A percentile compares a stretch with the other conserved stretches of the same genome.
Evolutionary conservation across 192 early-diverging fungal species (phyloP).

Genomic region (Piromyces finnis): DNA sequence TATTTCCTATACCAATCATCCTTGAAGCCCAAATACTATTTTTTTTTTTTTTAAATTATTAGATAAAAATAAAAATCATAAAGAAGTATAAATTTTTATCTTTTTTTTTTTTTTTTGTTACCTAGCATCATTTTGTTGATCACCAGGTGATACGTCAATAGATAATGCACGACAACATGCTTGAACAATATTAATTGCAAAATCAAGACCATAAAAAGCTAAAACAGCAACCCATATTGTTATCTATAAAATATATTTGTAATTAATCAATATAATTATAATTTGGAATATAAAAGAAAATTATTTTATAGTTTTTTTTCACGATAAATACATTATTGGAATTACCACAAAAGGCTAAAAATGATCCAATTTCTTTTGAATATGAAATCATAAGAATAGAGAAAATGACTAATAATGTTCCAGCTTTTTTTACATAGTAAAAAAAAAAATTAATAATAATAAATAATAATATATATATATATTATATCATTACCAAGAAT

Average conservation of each 20-base stretch:
- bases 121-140: slow-evolving; percentile 51
- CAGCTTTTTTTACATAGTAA: slow-evolving; percentile 4
- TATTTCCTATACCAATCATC: slow-evolving; percentile 68
- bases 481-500: slow-evolving; percentile 52
- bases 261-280: too few relatives aligned
- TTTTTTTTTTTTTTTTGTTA: too few relatives aligned
- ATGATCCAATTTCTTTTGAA: slow-evolving; percentile 32
- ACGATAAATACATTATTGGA: not conserved
- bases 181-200: slow-evolving; percentile 78
- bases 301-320: too few relatives aligned
- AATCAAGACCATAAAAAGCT: slow-evolving; percentile 82
- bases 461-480: not conserved
- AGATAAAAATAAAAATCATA: too few relatives aligned
- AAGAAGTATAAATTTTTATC: too few relatives aligned
- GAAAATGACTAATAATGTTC: slow-evolving; percentile 36
- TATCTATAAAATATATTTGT: too few relatives aligned
- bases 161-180: slow-evolving; percentile 69
- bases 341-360: not conserved
- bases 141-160: slow-evolving; percentile 58
- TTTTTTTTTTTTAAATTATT: too few relatives aligned
- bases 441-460: not conserved
- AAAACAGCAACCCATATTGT: slow-evolving; percentile 41
- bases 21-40: slow-evolving; percentile 65
- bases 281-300: too few relatives aligned
- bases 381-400: slow-evolving; percentile 58